These are phyloP conservation scores for Cyberlindnera lachancei DNA, from an alignment of 805 yeast genomes.

Conservation along the genomic window DNA sequence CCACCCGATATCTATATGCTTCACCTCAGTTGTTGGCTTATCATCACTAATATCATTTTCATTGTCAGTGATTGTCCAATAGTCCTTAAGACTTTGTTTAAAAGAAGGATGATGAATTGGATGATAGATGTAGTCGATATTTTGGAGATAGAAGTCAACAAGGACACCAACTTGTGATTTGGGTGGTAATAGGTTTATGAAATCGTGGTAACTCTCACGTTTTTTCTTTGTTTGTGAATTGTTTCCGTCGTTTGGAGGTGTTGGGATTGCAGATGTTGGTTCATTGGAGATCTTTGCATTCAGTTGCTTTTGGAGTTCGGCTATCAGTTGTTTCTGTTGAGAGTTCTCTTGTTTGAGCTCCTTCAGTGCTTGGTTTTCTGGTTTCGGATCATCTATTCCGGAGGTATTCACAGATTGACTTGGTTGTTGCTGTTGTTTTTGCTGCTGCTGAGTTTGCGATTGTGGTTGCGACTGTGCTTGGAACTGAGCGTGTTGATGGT, in stretches of 20 bases:
- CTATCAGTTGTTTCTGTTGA: conserved; percentile 1
- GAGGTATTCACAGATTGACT: too few relatives aligned
- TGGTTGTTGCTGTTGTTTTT: conserved; percentile 3
- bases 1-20: conserved; percentile 22
- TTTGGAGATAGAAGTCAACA: conserved; percentile 21
- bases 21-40: too few relatives aligned
- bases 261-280: background rate
- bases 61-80: conserved; percentile 16
- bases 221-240: background rate
- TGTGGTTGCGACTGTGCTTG: conserved; percentile 2
- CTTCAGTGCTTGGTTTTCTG: background rate
- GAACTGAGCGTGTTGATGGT: too few relatives aligned
- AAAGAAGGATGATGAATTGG: conserved; percentile 25
- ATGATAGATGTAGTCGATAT: conserved; percentile 25
- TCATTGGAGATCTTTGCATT: background rate
- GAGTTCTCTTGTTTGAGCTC: background rate
- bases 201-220: conserved; percentile 12
- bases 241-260: conserved; percentile 1
- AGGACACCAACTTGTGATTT: conserved; percentile 18
- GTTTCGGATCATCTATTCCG: too few relatives aligned
- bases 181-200: conserved; percentile 17
- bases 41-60: too few relatives aligned
- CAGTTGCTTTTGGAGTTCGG: background rate
- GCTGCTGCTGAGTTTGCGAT: conserved; percentile 1
- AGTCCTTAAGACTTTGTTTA: conserved; percentile 9